Evolutionary conservation across 2,329 filamentous ascomycete species (phyloP).

Genomic region (Didymella sp.): DNA sequence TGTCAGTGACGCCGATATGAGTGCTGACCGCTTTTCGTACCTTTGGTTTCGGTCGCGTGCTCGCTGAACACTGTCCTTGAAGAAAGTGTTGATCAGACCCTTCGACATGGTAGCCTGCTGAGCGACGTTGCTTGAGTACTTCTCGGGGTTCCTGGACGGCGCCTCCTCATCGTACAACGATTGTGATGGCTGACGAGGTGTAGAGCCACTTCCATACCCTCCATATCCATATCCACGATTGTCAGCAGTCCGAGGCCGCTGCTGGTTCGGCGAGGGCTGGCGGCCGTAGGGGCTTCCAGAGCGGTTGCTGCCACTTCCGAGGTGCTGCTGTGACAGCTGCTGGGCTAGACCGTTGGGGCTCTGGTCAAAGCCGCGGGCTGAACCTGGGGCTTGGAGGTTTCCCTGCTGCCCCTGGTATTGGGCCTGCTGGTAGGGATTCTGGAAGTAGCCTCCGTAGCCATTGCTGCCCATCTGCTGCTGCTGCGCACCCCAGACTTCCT

Average conservation of each 20-base stretch:
- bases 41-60: conserved; percentile 94
- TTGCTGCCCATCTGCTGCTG: conserved; percentile 51
- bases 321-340: conserved; percentile 96
- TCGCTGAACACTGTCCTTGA: conserved; percentile 97
- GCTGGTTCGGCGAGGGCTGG: conserved; percentile 72
- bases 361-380: conserved; percentile 68
- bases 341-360: conserved; percentile 90
- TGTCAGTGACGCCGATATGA: conserved; percentile 34
- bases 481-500: conserved; percentile 65
- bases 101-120: conserved; percentile 73
- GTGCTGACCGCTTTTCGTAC: no score
- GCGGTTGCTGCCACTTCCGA: conserved; percentile 71
- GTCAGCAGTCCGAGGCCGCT: conserved; percentile 85
- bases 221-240: conserved; percentile 66
- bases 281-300: conserved; percentile 71
- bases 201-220: conserved; percentile 71
- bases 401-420: conserved; percentile 60
- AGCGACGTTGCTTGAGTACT: conserved; percentile 85
- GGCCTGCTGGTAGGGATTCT: conserved; percentile 55
- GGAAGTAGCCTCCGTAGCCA: conserved; percentile 59
- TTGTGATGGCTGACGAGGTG: conserved; percentile 65
- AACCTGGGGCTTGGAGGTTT: conserved; percentile 58
- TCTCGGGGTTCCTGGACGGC: conserved; percentile 79
- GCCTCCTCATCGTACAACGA: conserved; percentile 68
- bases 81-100: conserved; percentile 77